A percentile compares a stretch with the other conserved stretches of the same genome.
Conservation (phyloP, 495 filamentous ascomycete species). For the Xylaria scruposa region DNA sequence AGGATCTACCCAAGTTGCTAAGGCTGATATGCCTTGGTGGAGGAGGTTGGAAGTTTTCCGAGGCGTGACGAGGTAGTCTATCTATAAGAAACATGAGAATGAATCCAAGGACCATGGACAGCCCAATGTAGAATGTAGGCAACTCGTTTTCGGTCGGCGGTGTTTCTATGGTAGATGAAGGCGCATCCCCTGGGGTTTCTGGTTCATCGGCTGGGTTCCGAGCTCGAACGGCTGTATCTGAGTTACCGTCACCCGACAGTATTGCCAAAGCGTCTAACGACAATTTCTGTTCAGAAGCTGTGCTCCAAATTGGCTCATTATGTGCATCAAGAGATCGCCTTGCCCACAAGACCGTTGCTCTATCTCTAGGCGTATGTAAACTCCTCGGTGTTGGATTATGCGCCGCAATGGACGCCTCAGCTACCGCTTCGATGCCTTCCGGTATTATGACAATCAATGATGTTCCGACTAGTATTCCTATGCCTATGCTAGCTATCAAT, state of each 20-base stretch:
- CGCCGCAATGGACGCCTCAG: constrained; percentile 60
- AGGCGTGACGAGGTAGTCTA: constrained; percentile 76
- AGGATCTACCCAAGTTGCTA: constrained; percentile 69
- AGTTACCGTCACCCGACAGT: background rate
- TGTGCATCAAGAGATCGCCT: constrained; percentile 15
- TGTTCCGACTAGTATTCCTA: constrained; percentile 93
- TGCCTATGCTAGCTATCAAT: constrained; percentile 88
- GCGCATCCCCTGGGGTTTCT: constrained; percentile 26
- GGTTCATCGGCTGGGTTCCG: constrained; percentile 30
- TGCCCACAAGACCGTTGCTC: constrained; percentile 34
- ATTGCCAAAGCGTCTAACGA: constrained; percentile 12
- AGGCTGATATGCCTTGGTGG: constrained; percentile 76
- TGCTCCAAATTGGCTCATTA: constrained; percentile 21
- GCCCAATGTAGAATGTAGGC: constrained; percentile 71
- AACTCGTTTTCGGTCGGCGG: constrained; percentile 44
- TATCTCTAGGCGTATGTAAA: constrained; percentile 31
- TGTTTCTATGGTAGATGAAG: constrained; percentile 21
- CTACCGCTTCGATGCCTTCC: constrained; percentile 92
- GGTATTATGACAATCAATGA: constrained; percentile 97
- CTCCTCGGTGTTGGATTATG: constrained; percentile 49
- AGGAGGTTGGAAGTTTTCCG: constrained; percentile 59
- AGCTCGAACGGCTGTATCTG: constrained; percentile 14
- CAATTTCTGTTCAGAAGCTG: background rate
- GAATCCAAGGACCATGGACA: constrained; percentile 87
- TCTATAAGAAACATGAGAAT: constrained; percentile 98